Base-by-base conservation (phyloP, 140 eudicot species). In the Erigeron philadelphicus region DNA sequence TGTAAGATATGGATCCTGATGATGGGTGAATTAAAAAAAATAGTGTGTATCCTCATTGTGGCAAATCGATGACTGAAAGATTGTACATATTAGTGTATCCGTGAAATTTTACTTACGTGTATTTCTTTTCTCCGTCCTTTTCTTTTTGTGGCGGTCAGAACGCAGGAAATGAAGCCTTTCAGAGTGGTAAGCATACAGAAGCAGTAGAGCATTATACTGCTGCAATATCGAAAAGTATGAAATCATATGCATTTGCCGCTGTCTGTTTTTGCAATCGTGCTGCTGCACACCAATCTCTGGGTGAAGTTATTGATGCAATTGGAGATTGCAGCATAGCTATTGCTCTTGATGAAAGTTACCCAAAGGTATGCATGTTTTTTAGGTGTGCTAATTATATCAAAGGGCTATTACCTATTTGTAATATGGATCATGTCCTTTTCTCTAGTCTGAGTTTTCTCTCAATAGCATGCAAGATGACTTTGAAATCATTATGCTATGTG, bases 211-310 rank as follows among this genome's bases (percentile, higher is more conserved):
- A 89, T 72, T 93, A 93, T 78, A 83, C 89, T 23, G 70, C 82
- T 47, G 98, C 95, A 42, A 87, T 93, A 80, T 89, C 85, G 13
- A 81, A 77, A 72, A 89, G 95, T 74, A 70, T 80, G 10, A 94
- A 93, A 47, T 89, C 96, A 49, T 90, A 85, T 16, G 77, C 95
- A 59, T 93, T 93, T 85, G 84, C 96, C 72, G 96, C 98, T 61
- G 86, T 89, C 57, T 93, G 98, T 68, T 86, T 93, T 63, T 84
- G 95, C 81, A 93, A 93, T 77, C 96, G 97, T 63, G 98, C 98
- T 72, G 98, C 98, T 78, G 96, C 98, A 7, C 80, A 81, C 81
- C 98, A 93, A 87, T 80, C 95, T 44, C 49, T 87, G 70, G 88
- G 90, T 40, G 90, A 80, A 87, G 70, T 93, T 11, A 62, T 80